Evolutionary conservation across 2,329 filamentous ascomycete species (phyloP).

Genomic region (Pestalotiopsis sp.): DNA sequence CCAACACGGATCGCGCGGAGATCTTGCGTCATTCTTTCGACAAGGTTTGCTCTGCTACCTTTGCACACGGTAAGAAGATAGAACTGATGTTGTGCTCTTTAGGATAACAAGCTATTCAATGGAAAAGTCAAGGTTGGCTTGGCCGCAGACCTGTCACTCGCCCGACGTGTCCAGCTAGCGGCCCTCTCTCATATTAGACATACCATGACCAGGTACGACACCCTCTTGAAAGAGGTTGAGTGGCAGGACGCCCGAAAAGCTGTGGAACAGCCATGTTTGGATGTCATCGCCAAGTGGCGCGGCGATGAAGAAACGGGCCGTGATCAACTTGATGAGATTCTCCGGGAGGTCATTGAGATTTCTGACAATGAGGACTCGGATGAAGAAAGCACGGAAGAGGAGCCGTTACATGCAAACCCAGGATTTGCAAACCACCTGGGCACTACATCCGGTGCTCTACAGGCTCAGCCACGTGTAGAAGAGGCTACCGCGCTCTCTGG

Average conservation of each 20-base stretch:
- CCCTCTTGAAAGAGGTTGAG: constrained; percentile 55
- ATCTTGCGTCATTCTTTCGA: constrained; percentile 65
- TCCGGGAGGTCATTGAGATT: constrained; percentile 66
- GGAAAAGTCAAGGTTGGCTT: constrained; percentile 59
- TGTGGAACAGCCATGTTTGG: constrained; percentile 61
- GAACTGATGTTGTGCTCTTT: constrained; percentile 2
- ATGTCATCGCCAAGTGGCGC: constrained; percentile 70
- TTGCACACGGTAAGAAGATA: not conserved
- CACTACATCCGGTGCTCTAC: constrained; percentile 1
- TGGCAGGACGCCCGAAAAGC: constrained; percentile 62
- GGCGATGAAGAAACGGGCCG: constrained; percentile 69
- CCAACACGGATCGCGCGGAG: constrained; percentile 61
- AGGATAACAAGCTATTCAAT: constrained; percentile 49
- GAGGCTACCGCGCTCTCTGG: constrained; percentile 2
- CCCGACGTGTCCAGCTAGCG: constrained; percentile 63
- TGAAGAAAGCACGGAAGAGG: constrained; percentile 28
- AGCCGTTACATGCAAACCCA: constrained; percentile 11
- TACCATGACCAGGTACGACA: constrained; percentile 65
- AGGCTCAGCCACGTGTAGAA: not conserved
- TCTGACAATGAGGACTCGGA: constrained; percentile 54
- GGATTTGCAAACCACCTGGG: constrained; percentile 12
- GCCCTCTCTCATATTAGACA: constrained; percentile 68
- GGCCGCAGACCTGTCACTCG: constrained; percentile 54
- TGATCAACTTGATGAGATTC: constrained; percentile 66
- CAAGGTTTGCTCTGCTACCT: constrained; percentile 46